Evolutionary conservation across 306 rosid species (phyloP), one percentile per base, ranked within the genome.

Genomic region (Rosa chinensis): DNA sequence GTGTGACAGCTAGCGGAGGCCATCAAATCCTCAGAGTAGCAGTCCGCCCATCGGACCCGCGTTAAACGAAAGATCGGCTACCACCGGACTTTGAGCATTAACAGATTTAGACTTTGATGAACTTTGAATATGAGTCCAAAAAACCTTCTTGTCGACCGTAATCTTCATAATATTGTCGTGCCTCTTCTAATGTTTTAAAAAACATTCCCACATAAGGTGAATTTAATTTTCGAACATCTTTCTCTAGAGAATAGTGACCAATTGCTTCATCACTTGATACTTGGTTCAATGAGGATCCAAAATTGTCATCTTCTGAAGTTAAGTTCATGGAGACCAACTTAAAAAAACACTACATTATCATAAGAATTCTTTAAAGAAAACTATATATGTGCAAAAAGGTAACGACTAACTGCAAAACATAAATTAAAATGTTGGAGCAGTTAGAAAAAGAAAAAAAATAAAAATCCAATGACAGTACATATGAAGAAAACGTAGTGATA

Each of bases 71-170:
- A n/a, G n/a, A n/a, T n/a, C n/a, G n/a, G n/a, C n/a, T n/a, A n/a
- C n/a, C n/a, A n/a, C n/a, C n/a, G n/a, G n/a, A n/a, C n/a, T n/a
- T n/a, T n/a, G n/a, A n/a, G n/a, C n/a, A n/a, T n/a, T n/a, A n/a
- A n/a, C n/a, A n/a, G n/a, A n/a, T 61, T 32, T 73, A 28, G 6
- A 49, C 44, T 50, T 52, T 12, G 0, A 2, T 37, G 5, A 45
- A 73, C 28, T 73, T 17, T 11, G 63, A 52, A 28, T 16, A 73
- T 12, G 16, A 52, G 4, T 50, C 25, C 77, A 73, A 25, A 73
- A 73, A 73, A 18, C 48, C 28, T 35, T 50, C 40, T 73, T 74
- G 8, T 74, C 66, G 8, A 39, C 66, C 37, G 8, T 39, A 74
- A 37, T 74, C 49, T 74, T 71, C 48, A 5, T 52, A 73, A 9